Percentiles rank a stretch among this genome's conserved stretches.
phyloP scores from a whole-genome alignment of 192 early-diverging fungal species.

The Linnemannia zychae region DNA sequence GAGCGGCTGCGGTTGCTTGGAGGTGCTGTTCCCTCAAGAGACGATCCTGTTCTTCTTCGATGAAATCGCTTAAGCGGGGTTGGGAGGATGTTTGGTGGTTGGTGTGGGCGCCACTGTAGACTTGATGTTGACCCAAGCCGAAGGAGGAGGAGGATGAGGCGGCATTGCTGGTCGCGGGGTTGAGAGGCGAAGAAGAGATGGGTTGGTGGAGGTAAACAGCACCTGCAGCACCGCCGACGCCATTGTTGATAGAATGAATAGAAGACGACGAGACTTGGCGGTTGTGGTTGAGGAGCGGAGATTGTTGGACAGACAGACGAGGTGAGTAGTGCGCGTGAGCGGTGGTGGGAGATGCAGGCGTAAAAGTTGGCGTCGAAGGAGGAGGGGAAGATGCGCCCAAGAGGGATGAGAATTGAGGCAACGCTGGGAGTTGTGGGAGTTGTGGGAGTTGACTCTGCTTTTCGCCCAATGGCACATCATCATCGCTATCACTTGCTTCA shows the following conservation, averaged over 20 bases:
- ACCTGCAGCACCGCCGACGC: background rate
- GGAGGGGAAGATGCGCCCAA: background rate
- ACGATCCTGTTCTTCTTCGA: conserved; percentile 37
- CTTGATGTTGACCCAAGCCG: background rate
- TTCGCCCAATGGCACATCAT: conserved; percentile 41
- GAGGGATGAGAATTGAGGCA: conserved; percentile 12
- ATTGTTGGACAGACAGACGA: conserved; percentile 2
- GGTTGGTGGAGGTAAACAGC: conserved; percentile 4
- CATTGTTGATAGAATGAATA: conserved; percentile 10
- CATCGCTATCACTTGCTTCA: conserved; percentile 26
- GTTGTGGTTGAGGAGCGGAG: conserved; percentile 16
- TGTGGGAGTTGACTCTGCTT: conserved; percentile 30
- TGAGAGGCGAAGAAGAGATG: conserved; percentile 6
- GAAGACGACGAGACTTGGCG: conserved; percentile 24
- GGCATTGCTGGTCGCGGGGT: conserved; percentile 10
- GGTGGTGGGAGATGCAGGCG: conserved; percentile 5
- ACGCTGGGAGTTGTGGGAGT: background rate
- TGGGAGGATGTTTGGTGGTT: conserved; percentile 5
- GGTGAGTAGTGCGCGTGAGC: conserved; percentile 32
- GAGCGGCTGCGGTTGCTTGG: conserved; percentile 3
- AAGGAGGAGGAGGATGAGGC: background rate
- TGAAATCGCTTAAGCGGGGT: conserved; percentile 35
- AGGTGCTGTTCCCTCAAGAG: conserved; percentile 11
- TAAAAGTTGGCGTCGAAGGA: background rate
- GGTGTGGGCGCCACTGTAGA: conserved; percentile 1